These are phyloP conservation scores for Leccinum boreale DNA, from an alignment of 768 basidiomycete species.

Conservation along the genomic window DNA sequence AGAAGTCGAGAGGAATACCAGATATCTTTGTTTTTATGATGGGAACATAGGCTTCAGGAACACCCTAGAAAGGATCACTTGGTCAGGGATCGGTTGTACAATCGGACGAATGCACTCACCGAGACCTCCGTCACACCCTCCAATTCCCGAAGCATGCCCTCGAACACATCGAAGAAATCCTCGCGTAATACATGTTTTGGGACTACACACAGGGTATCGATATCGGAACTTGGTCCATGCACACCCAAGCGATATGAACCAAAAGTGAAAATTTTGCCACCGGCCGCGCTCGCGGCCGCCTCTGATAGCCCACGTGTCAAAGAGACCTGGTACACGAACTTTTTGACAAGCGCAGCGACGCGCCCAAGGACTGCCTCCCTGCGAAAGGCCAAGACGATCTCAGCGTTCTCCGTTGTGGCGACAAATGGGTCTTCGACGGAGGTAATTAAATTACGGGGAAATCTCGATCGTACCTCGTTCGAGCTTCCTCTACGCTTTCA, in stretches of 20 bases:
- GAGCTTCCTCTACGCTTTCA: conserved; percentile 84
- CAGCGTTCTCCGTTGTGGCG: conserved; percentile 13
- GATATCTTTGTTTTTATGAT: conserved; percentile 89
- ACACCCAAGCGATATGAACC: conserved; percentile 98
- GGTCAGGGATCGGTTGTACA: not conserved
- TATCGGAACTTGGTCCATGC: conserved; percentile 93
- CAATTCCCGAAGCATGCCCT: conserved; percentile 78
- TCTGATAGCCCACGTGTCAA: conserved; percentile 82
- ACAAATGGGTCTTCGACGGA: conserved; percentile 1
- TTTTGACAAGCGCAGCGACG: conserved; percentile 84
- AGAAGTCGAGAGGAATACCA: conserved; percentile 90
- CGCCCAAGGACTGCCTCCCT: conserved; percentile 94
- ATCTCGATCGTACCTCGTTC: conserved; percentile 62
- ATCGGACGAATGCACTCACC: conserved; percentile 47
- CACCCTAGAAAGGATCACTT: conserved; percentile 55
- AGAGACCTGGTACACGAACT: conserved; percentile 85
- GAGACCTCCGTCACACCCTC: conserved; percentile 88
- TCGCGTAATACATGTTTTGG: conserved; percentile 95
- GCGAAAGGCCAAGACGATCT: conserved; percentile 22
- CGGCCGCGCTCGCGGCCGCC: conserved; percentile 80
- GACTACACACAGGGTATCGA: conserved; percentile 97
- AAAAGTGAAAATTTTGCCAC: conserved; percentile 98
- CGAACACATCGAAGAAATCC: conserved; percentile 93
- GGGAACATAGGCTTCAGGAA: conserved; percentile 96
- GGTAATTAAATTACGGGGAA: conserved; percentile 4